Evolutionary conservation across 495 filamentous ascomycete genomes (phyloP).

Genomic region (Aspergillus sclerotioniger): DNA sequence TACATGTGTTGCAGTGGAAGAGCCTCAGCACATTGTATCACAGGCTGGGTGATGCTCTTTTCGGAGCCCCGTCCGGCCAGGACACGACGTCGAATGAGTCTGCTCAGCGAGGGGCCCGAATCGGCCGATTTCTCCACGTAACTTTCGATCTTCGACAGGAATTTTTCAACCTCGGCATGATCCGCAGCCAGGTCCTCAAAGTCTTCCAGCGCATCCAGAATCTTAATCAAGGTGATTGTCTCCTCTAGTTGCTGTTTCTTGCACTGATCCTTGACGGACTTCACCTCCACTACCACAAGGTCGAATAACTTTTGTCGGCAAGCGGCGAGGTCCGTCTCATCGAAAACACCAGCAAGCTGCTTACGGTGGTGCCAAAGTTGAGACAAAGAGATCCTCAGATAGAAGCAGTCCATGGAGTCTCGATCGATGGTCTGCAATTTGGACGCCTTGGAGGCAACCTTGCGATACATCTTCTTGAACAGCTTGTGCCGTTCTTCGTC

Average conservation of each 20-base stretch:
- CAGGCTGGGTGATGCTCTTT: conserved; percentile 30
- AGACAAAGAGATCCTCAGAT: conserved; percentile 38
- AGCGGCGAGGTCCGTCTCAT: conserved; percentile 31
- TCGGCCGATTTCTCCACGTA: conserved; percentile 42
- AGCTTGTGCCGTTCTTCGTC: conserved; percentile 34
- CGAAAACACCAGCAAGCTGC: conserved; percentile 29
- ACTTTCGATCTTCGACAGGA: conserved; percentile 38
- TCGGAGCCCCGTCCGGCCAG: conserved; percentile 34
- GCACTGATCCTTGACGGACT: conserved; percentile 40
- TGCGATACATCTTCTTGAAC: conserved; percentile 39
- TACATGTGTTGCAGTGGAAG: conserved; percentile 40
- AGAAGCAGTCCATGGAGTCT: conserved; percentile 42
- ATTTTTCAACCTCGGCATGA: conserved; percentile 40
- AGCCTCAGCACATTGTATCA: conserved; percentile 37
- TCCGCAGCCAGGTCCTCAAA: conserved; percentile 42
- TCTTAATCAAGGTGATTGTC: conserved; percentile 43
- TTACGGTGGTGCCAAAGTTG: conserved; percentile 40
- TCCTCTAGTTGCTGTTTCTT: conserved; percentile 42
- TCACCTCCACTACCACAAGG: conserved; percentile 37
- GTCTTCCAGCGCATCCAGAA: conserved; percentile 44
- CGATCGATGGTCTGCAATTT: conserved; percentile 38
- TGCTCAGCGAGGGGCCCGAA: conserved; percentile 31
- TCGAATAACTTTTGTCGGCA: conserved; percentile 38
- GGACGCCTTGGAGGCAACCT: conserved; percentile 32
- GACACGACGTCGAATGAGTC: conserved; percentile 39